Evolutionary conservation across 176 grass and related monocot genomes (phyloP).

Genomic region (Eragrostis nindensis): DNA sequence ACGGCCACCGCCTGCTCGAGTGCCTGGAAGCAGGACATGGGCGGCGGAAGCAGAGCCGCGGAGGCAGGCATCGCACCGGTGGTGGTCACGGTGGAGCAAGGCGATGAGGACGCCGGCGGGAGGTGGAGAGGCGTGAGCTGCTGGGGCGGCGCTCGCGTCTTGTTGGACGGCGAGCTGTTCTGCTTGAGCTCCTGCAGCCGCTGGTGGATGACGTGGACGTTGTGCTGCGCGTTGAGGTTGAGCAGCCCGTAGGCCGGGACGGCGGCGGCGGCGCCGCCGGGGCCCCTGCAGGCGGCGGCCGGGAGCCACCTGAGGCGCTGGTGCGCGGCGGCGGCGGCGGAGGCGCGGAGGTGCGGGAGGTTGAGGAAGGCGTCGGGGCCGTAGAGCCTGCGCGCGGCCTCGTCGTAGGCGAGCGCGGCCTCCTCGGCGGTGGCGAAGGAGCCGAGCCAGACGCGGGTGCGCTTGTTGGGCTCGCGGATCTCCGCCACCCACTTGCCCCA

Average conservation of each 20-base stretch:
- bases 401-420: constrained; percentile 91
- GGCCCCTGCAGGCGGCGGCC: constrained; percentile 36
- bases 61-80: neutral
- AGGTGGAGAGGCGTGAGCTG: constrained; percentile 6
- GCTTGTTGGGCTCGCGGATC: constrained; percentile 91
- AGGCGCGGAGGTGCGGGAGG: constrained; percentile 87
- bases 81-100: constrained; percentile 51
- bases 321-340: constrained; percentile 40
- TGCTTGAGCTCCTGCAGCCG: constrained; percentile 94
- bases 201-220: constrained; percentile 99
- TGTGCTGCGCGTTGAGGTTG: constrained; percentile 99
- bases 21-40: constrained; percentile 53
- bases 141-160: neutral
- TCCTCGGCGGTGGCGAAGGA: constrained; percentile 92
- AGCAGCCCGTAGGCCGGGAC: constrained; percentile 82
- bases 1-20: constrained; percentile 48
- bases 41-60: neutral
- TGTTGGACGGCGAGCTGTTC: constrained; percentile 12
- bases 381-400: constrained; percentile 85
- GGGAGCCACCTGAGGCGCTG: constrained; percentile 86
- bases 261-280: neutral
- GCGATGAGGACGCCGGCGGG: constrained; percentile 26
- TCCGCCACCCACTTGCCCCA: constrained; percentile 93
- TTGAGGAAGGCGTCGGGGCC: constrained; percentile 95
- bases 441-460: constrained; percentile 77